Conservation (phyloP, 192 early-diverging fungal species). For the Backusella morwellensis region DNA sequence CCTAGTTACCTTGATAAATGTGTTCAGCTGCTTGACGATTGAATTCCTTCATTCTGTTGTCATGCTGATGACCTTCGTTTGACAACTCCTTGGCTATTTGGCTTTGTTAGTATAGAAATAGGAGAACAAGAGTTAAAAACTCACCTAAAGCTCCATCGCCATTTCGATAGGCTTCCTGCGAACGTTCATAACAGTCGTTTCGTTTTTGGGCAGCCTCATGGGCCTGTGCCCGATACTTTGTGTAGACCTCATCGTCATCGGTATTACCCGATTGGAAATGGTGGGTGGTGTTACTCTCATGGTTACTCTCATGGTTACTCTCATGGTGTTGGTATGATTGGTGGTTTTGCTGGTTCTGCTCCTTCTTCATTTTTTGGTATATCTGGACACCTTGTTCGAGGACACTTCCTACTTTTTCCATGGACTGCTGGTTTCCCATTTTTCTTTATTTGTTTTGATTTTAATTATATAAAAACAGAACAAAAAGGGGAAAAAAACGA, state of each 20-base stretch:
- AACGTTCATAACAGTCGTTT: conserved; percentile 44
- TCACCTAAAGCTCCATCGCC: conserved; percentile 48
- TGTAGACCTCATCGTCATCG: conserved; percentile 31
- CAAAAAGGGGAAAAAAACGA: background rate
- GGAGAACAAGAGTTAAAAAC: background rate
- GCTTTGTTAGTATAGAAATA: background rate
- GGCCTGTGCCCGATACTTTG: conserved; percentile 36
- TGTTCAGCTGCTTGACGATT: conserved; percentile 55
- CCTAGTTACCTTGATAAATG: conserved; percentile 40
- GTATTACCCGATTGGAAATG: conserved; percentile 6
- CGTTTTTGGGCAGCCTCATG: conserved; percentile 45
- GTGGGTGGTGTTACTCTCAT: background rate
- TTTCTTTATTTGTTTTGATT: background rate
- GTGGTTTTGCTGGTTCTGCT: conserved; percentile 10
- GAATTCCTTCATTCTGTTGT: conserved; percentile 49
- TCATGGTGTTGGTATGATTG: conserved; percentile 9
- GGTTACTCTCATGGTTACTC: background rate
- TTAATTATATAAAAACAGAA: background rate
- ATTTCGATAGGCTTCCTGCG: conserved; percentile 43
- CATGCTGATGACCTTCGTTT: conserved; percentile 54
- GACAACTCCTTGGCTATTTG: conserved; percentile 47
- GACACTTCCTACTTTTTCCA: conserved; percentile 3
- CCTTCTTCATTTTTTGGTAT: background rate
- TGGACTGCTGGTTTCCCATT: conserved; percentile 29
- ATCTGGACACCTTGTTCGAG: conserved; percentile 16